These are phyloP conservation scores for Maudiozyma turicensis DNA, from an alignment of 805 yeast genomes.

Conservation along the genomic window DNA sequence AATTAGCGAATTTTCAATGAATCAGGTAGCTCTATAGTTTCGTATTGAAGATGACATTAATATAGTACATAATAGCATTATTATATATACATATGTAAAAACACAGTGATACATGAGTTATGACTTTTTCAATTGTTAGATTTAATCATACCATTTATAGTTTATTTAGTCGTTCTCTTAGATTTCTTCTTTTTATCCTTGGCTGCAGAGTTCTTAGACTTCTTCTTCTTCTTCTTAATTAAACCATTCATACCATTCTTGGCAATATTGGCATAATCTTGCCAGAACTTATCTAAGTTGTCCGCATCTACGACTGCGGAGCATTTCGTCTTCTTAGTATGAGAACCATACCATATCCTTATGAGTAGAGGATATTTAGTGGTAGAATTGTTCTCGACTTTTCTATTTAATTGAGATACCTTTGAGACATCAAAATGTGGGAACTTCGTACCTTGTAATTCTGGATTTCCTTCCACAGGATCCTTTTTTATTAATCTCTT, in stretches of 20 bases:
- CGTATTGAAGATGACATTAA: not conserved
- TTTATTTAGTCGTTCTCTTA: not conserved
- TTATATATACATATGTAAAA: not conserved
- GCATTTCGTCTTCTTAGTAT: conserved; percentile 40
- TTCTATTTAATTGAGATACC: conserved; percentile 11
- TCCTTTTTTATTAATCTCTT: conserved; percentile 25
- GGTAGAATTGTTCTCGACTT: conserved; percentile 16
- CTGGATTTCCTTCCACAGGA: conserved; percentile 32
- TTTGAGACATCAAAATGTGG: conserved; percentile 25
- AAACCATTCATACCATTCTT: conserved; percentile 68
- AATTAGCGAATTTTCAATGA: no score
- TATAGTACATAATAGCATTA: not conserved
- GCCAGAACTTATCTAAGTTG: conserved; percentile 66
- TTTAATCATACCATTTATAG: not conserved
- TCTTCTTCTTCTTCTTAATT: conserved; percentile 71
- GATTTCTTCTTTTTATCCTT: conserved; percentile 5
- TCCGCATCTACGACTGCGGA: conserved; percentile 63
- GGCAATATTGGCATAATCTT: conserved; percentile 55
- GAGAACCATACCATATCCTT: conserved; percentile 37
- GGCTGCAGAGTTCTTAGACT: conserved; percentile 34
- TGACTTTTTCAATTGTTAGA: not conserved
- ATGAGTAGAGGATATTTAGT: conserved; percentile 52
- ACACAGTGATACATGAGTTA: not conserved
- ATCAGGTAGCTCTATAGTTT: no score
- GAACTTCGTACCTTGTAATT: conserved; percentile 40